phyloP scores from a whole-genome alignment of 192 early-diverging fungal species.

The Coemansia sp. region DNA sequence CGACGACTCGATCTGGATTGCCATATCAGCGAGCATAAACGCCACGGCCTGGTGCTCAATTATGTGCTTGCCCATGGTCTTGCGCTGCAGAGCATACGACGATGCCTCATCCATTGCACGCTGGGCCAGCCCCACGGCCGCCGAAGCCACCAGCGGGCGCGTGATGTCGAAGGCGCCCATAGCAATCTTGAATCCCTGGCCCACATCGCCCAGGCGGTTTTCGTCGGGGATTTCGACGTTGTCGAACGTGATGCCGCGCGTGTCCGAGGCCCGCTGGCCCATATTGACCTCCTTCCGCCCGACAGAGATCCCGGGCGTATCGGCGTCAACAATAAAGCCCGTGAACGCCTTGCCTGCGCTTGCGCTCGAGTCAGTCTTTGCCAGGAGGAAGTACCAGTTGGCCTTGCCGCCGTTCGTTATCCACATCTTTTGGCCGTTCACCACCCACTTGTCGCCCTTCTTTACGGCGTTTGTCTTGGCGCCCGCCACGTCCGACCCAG shows the following conservation, averaged over 20 bases:
- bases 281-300: slow-evolving; percentile 97
- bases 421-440: slow-evolving; percentile 95
- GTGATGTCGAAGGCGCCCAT: slow-evolving; percentile 97
- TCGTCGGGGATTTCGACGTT: slow-evolving; percentile 77
- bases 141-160: slow-evolving; percentile 83
- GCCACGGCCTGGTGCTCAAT: slow-evolving; percentile 85
- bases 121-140: slow-evolving; percentile 83
- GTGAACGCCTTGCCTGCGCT: slow-evolving; percentile 84
- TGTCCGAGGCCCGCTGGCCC: slow-evolving; percentile 92
- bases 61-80: slow-evolving; percentile 92
- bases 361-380: slow-evolving; percentile 76
- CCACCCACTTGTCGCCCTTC: slow-evolving; percentile 72
- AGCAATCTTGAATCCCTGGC: slow-evolving; percentile 92
- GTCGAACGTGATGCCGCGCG: slow-evolving; percentile 82
- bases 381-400: slow-evolving; percentile 96
- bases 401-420: slow-evolving; percentile 96
- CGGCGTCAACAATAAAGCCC: slow-evolving; percentile 90
- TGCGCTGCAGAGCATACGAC: slow-evolving; percentile 82
- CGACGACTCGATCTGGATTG: slow-evolving; percentile 86
- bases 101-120: slow-evolving; percentile 91
- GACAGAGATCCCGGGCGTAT: slow-evolving; percentile 81
- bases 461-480: slow-evolving; percentile 63
- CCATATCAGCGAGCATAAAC: slow-evolving; percentile 97
- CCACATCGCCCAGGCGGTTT: slow-evolving; percentile 65
- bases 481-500: slow-evolving; percentile 72